Conservation (phyloP, 495 filamentous ascomycete genomes). For the Podospora appendiculata region DNA sequence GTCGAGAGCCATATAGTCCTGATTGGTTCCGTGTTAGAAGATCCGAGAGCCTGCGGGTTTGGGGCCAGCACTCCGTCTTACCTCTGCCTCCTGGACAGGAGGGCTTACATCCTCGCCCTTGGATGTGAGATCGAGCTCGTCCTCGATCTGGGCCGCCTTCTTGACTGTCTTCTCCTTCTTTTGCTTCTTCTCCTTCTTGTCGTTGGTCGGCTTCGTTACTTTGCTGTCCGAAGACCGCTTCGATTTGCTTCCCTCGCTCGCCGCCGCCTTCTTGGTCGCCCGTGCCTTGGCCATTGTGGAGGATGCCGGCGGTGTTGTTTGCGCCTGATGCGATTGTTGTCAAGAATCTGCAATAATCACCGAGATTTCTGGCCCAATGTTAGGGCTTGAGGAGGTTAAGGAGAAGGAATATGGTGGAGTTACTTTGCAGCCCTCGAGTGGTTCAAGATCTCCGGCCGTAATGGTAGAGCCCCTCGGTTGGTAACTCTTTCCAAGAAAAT, state of each 20-base stretch:
- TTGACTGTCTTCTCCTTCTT: slow-evolving; percentile 7
- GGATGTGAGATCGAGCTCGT: not conserved
- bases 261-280: not conserved
- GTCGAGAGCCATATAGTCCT: slow-evolving; percentile 1
- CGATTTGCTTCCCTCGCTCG: not conserved
- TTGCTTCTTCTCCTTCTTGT: slow-evolving; percentile 1
- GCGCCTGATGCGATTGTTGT: not conserved
- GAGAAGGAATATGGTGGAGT: no score
- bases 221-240: slow-evolving; percentile 3
- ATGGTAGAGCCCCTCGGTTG: no score
- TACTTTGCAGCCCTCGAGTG: no score
- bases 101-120: not conserved
- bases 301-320: not conserved
- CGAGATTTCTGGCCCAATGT: no score
- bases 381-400: no score
- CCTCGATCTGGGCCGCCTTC: not conserved
- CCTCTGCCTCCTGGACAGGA: not conserved
- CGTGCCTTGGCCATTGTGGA: slow-evolving; percentile 7
- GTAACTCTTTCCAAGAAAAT: not conserved
- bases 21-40: not conserved
- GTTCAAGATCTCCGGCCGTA: no score
- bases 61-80: not conserved
- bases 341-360: no score
- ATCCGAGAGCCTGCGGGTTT: not conserved
- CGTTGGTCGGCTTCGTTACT: slow-evolving; percentile 4